phyloP scores from a whole-genome alignment of 1,284 basidiomycete species.

The Irpex sp. region DNA sequence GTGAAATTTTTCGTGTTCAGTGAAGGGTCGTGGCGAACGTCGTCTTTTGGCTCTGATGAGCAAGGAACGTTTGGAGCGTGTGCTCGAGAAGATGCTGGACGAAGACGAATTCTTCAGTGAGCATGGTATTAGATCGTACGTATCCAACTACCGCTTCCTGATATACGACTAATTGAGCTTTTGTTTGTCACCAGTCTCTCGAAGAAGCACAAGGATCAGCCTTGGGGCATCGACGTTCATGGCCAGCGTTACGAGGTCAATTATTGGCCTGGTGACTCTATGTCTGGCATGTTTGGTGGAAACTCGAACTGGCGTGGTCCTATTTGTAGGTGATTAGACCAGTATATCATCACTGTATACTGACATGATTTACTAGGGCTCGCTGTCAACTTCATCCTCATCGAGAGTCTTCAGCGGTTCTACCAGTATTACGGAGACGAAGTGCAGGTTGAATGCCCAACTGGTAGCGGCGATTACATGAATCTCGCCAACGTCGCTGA shows the following conservation, averaged over 20 bases:
- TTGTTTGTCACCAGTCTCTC: constrained; percentile 56
- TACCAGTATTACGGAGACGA: constrained; percentile 95
- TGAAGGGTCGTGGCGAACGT: constrained; percentile 81
- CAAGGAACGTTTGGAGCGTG: constrained; percentile 85
- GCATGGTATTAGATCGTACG: constrained; percentile 91
- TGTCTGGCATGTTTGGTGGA: constrained; percentile 97
- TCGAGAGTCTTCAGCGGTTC: constrained; percentile 93
- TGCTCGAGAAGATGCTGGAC: constrained; percentile 95
- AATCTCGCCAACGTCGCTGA: constrained; percentile 91
- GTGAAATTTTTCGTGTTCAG: constrained; percentile 33
- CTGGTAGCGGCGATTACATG: constrained; percentile 94
- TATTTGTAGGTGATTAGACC: constrained; percentile 50
- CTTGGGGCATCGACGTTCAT: constrained; percentile 93
- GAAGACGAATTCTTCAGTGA: constrained; percentile 95
- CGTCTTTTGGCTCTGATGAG: constrained; percentile 86
- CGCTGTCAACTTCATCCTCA: constrained; percentile 91
- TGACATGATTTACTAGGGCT: constrained; percentile 54
- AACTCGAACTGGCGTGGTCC: constrained; percentile 96
- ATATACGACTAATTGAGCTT: constrained; percentile 1
- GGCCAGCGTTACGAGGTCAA: constrained; percentile 89
- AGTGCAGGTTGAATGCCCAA: constrained; percentile 89
- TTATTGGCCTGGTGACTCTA: constrained; percentile 98
- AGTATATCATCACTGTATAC: neutral
- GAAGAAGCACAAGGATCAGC: constrained; percentile 86
- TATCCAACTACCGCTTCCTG: constrained; percentile 16